Evolutionary conservation across 805 yeast species (phyloP).

Genomic region (Saccharomycopsis malanga): DNA sequence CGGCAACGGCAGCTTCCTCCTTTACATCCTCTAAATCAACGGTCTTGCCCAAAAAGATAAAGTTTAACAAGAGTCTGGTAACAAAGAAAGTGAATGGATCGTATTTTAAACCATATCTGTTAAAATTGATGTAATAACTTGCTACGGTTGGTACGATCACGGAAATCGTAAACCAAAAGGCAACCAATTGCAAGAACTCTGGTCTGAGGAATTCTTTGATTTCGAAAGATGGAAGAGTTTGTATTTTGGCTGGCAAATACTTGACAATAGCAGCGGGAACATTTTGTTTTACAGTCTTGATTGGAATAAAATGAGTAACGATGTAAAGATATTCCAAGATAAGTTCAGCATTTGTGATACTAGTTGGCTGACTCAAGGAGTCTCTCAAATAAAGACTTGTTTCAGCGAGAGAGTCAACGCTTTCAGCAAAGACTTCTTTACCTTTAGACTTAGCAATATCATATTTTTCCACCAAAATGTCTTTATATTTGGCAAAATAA

Average conservation of each 20-base stretch:
- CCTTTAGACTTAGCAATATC: slow-evolving; percentile 1
- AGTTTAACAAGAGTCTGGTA: slow-evolving; percentile 38
- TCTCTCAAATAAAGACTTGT: slow-evolving; percentile 9
- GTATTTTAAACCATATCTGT: slow-evolving; percentile 23
- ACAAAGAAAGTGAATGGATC: slow-evolving; percentile 53
- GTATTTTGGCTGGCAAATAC: slow-evolving; percentile 22
- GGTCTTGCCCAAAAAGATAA: slow-evolving; percentile 28
- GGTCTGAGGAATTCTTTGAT: slow-evolving; percentile 22
- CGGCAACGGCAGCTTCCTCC: slow-evolving; percentile 27
- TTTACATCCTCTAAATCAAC: slow-evolving; percentile 27
- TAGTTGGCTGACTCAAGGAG: slow-evolving; percentile 11
- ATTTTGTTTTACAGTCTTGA: slow-evolving; percentile 21
- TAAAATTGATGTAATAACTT: slow-evolving; percentile 29
- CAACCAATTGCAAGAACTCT: slow-evolving; percentile 22
- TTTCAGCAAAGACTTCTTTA: not conserved
- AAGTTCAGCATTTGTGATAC: slow-evolving; percentile 11
- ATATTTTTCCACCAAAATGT: not conserved
- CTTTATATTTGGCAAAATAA: slow-evolving; percentile 9
- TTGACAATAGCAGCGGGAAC: slow-evolving; percentile 23
- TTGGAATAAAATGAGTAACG: slow-evolving; percentile 22
- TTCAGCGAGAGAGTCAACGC: not conserved
- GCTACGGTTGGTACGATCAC: slow-evolving; percentile 24
- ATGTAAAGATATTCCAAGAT: slow-evolving; percentile 23
- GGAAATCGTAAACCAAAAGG: slow-evolving; percentile 24
- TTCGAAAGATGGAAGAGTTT: slow-evolving; percentile 23